Percentiles rank a stretch among this genome's conserved stretches.
Conservation (phyloP, 1,284 basidiomycete species). For the Tilletia walkeri region DNA sequence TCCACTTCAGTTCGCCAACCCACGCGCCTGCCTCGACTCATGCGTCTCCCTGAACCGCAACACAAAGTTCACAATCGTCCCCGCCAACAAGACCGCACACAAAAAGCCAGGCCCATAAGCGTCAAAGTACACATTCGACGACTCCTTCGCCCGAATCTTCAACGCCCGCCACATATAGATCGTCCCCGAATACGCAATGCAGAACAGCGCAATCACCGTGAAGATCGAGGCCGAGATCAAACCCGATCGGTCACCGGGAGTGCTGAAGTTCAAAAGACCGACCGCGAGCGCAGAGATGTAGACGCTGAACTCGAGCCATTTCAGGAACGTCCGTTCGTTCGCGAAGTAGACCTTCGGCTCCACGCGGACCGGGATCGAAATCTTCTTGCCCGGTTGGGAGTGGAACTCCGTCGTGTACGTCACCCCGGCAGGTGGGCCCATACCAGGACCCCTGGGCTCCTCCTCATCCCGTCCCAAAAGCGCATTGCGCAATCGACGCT, state of each 20-base stretch:
- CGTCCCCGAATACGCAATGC: constrained; percentile 81
- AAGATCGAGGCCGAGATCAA: constrained; percentile 82
- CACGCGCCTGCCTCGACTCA: neutral
- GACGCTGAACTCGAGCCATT: constrained; percentile 87
- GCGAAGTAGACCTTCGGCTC: constrained; percentile 99
- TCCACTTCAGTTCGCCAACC: constrained; percentile 10
- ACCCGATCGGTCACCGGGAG: constrained; percentile 71
- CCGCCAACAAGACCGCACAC: constrained; percentile 41
- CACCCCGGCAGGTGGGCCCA: constrained; percentile 61
- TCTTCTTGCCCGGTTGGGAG: constrained; percentile 82
- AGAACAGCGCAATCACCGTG: constrained; percentile 81
- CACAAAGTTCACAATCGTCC: constrained; percentile 50
- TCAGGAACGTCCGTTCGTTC: constrained; percentile 72
- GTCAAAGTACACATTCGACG: constrained; percentile 53
- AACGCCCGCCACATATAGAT: constrained; percentile 84
- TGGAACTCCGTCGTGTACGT: constrained; percentile 71
- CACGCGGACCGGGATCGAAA: constrained; percentile 85
- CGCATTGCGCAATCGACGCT: constrained; percentile 45
- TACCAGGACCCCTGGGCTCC: constrained; percentile 64
- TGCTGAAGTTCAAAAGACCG: constrained; percentile 72
- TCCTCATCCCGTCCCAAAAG: constrained; percentile 52
- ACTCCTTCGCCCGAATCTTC: constrained; percentile 61
- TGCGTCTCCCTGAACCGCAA: constrained; percentile 40
- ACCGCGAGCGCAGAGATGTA: constrained; percentile 54
- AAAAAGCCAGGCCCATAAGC: constrained; percentile 47